Evolutionary conservation across 2,329 filamentous ascomycete species (phyloP), one percentile per base, ranked within the genome.

Genomic region (Stagonosporopsis vannaccii): DNA sequence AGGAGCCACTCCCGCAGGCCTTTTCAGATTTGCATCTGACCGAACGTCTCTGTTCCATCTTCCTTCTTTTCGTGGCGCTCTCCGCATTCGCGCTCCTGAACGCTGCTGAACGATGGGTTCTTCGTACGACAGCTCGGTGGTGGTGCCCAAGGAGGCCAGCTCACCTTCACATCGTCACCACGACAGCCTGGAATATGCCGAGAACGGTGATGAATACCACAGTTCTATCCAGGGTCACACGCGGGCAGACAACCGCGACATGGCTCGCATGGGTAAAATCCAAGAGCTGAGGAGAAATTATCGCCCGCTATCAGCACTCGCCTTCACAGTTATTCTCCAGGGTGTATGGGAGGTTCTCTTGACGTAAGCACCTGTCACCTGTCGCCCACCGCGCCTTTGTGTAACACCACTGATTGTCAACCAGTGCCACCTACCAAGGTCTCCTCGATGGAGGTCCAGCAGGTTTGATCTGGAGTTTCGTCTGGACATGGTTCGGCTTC

Each of bases 401-500:
- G 36, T 48, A 30, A 40, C 55, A 43, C 19, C 9, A 40, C 52
- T 66, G 42, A 61, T 51, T 4, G 1, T 12, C 25, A 28, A 20
- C 22, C 46, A 69, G 66, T 42, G 68, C 71, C 20, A 71, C 68
- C 1, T 66, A 59, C 48, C 60, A 68, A 58, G 74, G 70, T 25
- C 61, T 73, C 6, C 58, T 67, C 3, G 66, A 74, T 58, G 70
- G 72, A 26, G 71, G 72, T 1, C 70, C 68, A 46, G 66, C 71
- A 25, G 69, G 69, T 26, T 59, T 74, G 20, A 73, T 75, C 43
- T 74, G 69, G 70, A 71, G 69, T 46, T 75, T 72, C 26, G 57
- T 74, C 12, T 74, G 72, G 69, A 73, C 68, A 30, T 74, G 69
- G 60, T 63, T 68, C 23, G 72, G 73, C 51, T 70, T 72, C 58